These are phyloP conservation scores for Uronychia setigera DNA, from an alignment of 73 alveolate species.

Conservation along the genomic window DNA sequence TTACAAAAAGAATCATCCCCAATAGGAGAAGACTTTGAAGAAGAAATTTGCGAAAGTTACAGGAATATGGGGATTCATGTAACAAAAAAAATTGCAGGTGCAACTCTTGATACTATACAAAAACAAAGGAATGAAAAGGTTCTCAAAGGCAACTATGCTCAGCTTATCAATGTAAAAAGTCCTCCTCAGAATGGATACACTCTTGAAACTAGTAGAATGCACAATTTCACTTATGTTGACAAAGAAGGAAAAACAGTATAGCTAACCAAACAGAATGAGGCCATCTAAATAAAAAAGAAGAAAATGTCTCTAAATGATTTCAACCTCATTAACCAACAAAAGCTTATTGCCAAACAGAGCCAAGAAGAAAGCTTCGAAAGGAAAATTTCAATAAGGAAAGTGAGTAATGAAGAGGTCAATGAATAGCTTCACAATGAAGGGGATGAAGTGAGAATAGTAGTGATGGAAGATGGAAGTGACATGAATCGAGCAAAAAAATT, in stretches of 20 bases:
- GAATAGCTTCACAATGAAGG: too few species aligned
- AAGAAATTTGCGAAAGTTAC: neutral
- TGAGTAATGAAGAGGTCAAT: too few species aligned
- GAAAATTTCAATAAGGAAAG: too few species aligned
- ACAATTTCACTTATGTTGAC: neutral
- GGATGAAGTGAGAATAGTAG: neutral
- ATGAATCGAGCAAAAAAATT: neutral
- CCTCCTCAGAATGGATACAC: neutral
- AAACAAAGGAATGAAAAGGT: neutral
- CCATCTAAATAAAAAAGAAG: too few species aligned
- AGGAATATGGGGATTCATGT: neutral
- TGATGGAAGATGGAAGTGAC: conserved; percentile 40
- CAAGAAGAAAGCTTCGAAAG: too few species aligned
- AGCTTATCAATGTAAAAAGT: neutral
- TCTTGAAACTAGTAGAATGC: neutral
- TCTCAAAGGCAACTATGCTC: neutral
- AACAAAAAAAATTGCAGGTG: neutral
- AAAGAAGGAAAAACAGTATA: neutral
- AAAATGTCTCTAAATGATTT: too few species aligned
- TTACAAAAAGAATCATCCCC: too few species aligned
- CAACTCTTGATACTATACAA: neutral
- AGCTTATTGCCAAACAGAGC: too few species aligned
- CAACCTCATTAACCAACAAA: too few species aligned
- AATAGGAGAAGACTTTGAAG: neutral
- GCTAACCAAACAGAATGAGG: too few species aligned